Evolutionary conservation across 2,329 filamentous ascomycete genomes (phyloP).

Genomic region (Graphiopsis chlorocephala): DNA sequence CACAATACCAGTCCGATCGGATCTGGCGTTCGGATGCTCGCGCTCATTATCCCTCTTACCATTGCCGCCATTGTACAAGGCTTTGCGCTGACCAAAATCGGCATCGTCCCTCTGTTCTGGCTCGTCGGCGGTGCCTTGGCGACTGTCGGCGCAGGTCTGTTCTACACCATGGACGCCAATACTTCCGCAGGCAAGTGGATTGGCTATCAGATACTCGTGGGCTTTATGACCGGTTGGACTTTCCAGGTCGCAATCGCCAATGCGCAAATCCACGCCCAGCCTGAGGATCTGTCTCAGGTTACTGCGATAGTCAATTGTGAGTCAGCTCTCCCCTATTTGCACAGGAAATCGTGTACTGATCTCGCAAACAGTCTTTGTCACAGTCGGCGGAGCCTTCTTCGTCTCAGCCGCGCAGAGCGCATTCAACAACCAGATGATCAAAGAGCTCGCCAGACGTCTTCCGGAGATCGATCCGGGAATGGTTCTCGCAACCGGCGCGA

Average conservation of each 20-base stretch:
- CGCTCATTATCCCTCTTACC: not conserved
- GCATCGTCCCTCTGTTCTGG: slow-evolving; percentile 39
- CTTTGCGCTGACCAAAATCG: slow-evolving; percentile 23
- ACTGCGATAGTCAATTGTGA: slow-evolving; percentile 36
- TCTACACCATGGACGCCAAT: slow-evolving; percentile 37
- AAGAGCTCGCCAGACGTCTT: slow-evolving; percentile 48
- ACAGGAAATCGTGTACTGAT: not conserved
- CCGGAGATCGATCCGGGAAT: slow-evolving; percentile 34
- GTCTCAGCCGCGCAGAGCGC: slow-evolving; percentile 65
- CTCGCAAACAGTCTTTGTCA: slow-evolving; percentile 55
- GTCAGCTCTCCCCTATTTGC: not conserved
- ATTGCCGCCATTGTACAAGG: not conserved
- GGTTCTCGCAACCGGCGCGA: not conserved
- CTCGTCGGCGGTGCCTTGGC: slow-evolving; percentile 21
- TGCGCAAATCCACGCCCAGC: slow-evolving; percentile 33
- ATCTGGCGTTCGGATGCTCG: slow-evolving; percentile 26
- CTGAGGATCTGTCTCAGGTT: slow-evolving; percentile 31
- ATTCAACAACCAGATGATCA: slow-evolving; percentile 63
- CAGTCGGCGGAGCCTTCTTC: slow-evolving; percentile 63
- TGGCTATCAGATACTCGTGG: slow-evolving; percentile 53
- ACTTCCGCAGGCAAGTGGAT: slow-evolving; percentile 49
- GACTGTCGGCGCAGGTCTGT: slow-evolving; percentile 22
- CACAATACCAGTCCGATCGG: slow-evolving; percentile 23
- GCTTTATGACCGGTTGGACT: slow-evolving; percentile 47
- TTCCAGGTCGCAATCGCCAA: slow-evolving; percentile 40